Evolutionary conservation across 768 basidiomycete genomes (phyloP), one percentile per base, ranked within the genome.

Genomic region (Paxillus involutus): DNA sequence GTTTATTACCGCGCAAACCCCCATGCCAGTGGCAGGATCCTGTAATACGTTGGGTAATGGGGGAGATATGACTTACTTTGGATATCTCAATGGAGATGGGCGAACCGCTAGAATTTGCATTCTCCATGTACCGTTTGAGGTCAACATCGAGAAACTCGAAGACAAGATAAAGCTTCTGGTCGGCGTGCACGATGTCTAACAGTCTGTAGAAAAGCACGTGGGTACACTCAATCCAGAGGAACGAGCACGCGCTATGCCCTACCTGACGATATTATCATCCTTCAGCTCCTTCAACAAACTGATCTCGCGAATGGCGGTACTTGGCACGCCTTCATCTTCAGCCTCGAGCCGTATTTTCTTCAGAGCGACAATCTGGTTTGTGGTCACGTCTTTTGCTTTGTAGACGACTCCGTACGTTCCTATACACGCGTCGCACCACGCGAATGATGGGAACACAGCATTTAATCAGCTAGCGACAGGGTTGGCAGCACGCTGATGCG

Each of bases 291-390:
- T 99, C 62, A 99, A 74, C 57, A 99, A 73, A 74, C 91, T 94
- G 73, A 99, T 99, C 77, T 99, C 97, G 48, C 97, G 84, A 65
- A 99, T 99, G 51, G 96, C 95, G 4, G 97, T 99, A 59, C 89
- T 92, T 9, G 97, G 97, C 19, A 99, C 97, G 44, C 97, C 97
- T 71, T 99, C 97, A 67, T 99, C 97, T 72, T 98, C 97, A 16
- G 94, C 94, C 70, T 98, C 97, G 26, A 99, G 84, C 39, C 97
- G 78, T 68, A 99, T 98, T 81, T 99, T 99, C 85, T 99, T 99
- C 60, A 98, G 78, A 21, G 97, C 97, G 47, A 99, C 97, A 61
- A 98, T 85, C 61, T 84, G 74, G 68, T 89, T 89, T 9, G 82
- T 88, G 44, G 73, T 80, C 58, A 84, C 73, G 69, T 98, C 95